These are phyloP conservation scores for Candida lessepsii DNA, from an alignment of 805 yeast species.

Conservation along the genomic window DNA sequence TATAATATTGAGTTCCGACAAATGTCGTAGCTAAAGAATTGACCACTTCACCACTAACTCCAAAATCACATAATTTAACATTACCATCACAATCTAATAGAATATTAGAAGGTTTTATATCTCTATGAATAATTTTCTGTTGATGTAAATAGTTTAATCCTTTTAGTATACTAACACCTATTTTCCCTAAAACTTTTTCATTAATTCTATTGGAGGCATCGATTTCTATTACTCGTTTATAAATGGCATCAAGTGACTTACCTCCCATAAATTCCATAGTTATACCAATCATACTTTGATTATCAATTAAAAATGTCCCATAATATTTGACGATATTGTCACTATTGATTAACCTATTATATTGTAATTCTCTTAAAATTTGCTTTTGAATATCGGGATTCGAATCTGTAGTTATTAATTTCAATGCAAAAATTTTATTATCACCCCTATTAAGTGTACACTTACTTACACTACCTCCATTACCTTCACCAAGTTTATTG, in stretches of 20 bases:
- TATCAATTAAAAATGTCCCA: constrained; percentile 83
- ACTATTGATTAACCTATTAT: constrained; percentile 77
- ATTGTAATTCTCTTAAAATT: constrained; percentile 85
- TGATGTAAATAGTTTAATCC: constrained; percentile 89
- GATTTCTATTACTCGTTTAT: constrained; percentile 65
- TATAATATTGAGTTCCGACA: constrained; percentile 95
- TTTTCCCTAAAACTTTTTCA: constrained; percentile 87
- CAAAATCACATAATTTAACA: constrained; percentile 94
- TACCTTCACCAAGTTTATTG: constrained; percentile 85
- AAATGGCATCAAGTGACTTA: constrained; percentile 84
- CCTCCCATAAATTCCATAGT: constrained; percentile 99
- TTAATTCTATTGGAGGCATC: constrained; percentile 79
- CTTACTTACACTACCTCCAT: constrained; percentile 86
- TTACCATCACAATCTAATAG: constrained; percentile 72
- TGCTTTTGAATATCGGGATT: constrained; percentile 88
- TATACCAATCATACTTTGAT: constrained; percentile 78
- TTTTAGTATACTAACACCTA: constrained; percentile 79
- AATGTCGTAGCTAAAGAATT: constrained; percentile 94
- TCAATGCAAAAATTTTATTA: constrained; percentile 75
- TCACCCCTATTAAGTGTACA: constrained; percentile 58
- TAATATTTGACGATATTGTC: constrained; percentile 88
- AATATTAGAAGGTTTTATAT: constrained; percentile 94
- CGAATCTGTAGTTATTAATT: constrained; percentile 68
- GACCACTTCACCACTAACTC: constrained; percentile 96
- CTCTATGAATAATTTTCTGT: constrained; percentile 87